A percentile compares a stretch with the other conserved stretches of the same genome.
These are phyloP conservation scores for Vaccinium darrowii DNA, from an alignment of 148 eudicot species.

Conservation along the genomic window DNA sequence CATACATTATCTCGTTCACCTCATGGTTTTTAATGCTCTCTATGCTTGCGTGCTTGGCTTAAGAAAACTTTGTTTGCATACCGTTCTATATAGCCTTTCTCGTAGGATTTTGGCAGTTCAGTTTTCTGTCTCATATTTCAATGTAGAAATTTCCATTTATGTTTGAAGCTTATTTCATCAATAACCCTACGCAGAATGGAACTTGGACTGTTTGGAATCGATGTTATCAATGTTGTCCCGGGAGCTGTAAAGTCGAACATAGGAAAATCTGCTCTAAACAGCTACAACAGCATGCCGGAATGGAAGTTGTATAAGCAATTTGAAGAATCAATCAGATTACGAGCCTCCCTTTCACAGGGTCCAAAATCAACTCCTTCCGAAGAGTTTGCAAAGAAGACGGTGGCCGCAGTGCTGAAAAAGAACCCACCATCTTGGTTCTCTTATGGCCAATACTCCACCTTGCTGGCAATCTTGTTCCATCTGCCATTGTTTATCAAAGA, in stretches of 20 bases:
- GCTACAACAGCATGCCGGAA: conserved; percentile 59
- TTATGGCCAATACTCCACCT: conserved; percentile 53
- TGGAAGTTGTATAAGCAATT: conserved; percentile 81
- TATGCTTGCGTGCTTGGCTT: background rate
- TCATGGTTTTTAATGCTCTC: background rate
- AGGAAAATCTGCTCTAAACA: conserved; percentile 54
- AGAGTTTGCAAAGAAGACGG: conserved; percentile 78
- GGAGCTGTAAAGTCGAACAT: conserved; percentile 74
- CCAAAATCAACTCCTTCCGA: conserved; percentile 65
- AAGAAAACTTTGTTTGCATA: background rate
- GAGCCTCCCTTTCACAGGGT: conserved; percentile 65
- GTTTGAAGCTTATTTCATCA: background rate
- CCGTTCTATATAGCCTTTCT: background rate
- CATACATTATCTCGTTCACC: background rate
- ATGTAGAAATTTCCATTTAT: background rate
- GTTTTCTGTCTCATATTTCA: background rate
- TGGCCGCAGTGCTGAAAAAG: conserved; percentile 52
- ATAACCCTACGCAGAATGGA: conserved; percentile 54
- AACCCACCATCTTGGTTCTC: conserved; percentile 78
- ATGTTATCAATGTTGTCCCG: conserved; percentile 71
- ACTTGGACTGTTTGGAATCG: conserved; percentile 71
- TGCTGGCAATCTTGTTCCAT: conserved; percentile 54
- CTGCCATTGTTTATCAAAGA: conserved; percentile 65
- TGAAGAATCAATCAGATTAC: conserved; percentile 55
- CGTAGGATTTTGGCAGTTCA: background rate